A percentile compares a stretch with the other conserved stretches of the same genome.
These are phyloP conservation scores for Cordyceps militaris DNA, from an alignment of 2,329 filamentous ascomycete species.

Conservation along the genomic window DNA sequence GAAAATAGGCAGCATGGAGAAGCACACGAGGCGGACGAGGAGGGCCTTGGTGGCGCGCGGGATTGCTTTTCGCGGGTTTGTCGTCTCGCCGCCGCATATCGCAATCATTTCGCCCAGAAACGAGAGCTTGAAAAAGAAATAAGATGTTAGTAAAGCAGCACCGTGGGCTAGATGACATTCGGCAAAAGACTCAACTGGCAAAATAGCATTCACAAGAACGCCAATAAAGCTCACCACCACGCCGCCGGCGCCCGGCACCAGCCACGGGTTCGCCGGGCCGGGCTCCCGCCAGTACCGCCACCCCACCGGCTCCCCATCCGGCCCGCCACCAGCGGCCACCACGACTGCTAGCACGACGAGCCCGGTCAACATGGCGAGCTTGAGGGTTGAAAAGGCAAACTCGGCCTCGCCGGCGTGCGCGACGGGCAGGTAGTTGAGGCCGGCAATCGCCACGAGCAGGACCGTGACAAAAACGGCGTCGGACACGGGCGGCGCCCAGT, in stretches of 20 bases:
- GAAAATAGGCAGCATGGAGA: conserved; percentile 38
- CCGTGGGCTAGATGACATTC: neutral
- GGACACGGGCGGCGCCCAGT: neutral
- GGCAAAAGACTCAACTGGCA: neutral
- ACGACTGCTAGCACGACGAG: neutral
- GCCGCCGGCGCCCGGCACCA: neutral
- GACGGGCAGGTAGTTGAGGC: conserved; percentile 4
- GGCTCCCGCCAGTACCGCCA: conserved; percentile 5
- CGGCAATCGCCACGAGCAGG: neutral
- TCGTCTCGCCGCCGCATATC: conserved; percentile 3
- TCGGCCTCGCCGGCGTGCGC: conserved; percentile 2
- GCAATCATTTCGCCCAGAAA: conserved; percentile 5
- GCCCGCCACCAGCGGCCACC: neutral
- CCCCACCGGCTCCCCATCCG: neutral
- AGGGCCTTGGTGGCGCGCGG: conserved; percentile 5
- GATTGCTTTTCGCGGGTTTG: neutral
- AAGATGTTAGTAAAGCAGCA: neutral
- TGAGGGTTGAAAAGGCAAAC: neutral
- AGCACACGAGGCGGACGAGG: neutral
- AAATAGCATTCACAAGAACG: neutral
- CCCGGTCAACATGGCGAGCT: neutral
- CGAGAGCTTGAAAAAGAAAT: neutral
- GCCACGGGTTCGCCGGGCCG: neutral
- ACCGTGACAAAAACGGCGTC: neutral
- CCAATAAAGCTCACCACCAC: neutral